Percentiles rank a stretch among this genome's conserved stretches.
phyloP scores from a whole-genome alignment of 257 asterid genomes.

The Primulina eburnea region DNA sequence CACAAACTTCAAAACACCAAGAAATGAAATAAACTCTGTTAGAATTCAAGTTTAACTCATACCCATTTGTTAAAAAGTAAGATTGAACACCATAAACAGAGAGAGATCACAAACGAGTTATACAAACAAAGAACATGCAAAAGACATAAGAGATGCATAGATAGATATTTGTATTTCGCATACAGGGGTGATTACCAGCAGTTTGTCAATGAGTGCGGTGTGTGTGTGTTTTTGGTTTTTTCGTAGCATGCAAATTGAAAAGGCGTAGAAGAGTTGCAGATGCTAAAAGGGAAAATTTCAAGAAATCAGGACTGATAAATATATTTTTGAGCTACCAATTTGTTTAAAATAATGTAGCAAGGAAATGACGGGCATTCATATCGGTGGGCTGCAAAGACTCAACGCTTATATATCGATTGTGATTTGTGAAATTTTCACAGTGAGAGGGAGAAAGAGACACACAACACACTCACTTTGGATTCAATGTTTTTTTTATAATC shows the following conservation, averaged over 20 bases:
- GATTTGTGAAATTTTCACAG: conserved; percentile 17
- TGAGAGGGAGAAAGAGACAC: not conserved
- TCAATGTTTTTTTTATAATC: too few species aligned
- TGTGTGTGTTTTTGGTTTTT: conserved; percentile 7
- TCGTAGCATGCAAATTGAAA: conserved; percentile 29
- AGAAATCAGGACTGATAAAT: conserved; percentile 19
- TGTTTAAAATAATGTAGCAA: conserved; percentile 4
- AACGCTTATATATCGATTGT: conserved; percentile 16
- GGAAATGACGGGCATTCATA: conserved; percentile 24
- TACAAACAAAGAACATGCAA: conserved; percentile 27
- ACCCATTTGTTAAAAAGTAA: conserved; percentile 19
- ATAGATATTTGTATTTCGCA: conserved; percentile 15
- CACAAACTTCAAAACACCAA: conserved; percentile 14
- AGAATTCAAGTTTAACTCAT: conserved; percentile 29
- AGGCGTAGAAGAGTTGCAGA: conserved; percentile 12
- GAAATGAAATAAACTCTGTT: conserved; percentile 21
- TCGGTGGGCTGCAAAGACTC: conserved; percentile 18
- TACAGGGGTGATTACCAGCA: conserved; percentile 19
- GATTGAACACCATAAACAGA: conserved; percentile 18
- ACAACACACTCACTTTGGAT: too few species aligned
- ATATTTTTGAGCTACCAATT: conserved; percentile 14
- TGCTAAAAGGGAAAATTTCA: conserved; percentile 22
- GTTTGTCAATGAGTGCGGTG: conserved; percentile 18
- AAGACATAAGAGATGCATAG: not conserved
- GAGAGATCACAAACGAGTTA: conserved; percentile 25